Evolutionary conservation across 805 yeast genomes (phyloP).

Genomic region (Clavispora phyllophila): DNA sequence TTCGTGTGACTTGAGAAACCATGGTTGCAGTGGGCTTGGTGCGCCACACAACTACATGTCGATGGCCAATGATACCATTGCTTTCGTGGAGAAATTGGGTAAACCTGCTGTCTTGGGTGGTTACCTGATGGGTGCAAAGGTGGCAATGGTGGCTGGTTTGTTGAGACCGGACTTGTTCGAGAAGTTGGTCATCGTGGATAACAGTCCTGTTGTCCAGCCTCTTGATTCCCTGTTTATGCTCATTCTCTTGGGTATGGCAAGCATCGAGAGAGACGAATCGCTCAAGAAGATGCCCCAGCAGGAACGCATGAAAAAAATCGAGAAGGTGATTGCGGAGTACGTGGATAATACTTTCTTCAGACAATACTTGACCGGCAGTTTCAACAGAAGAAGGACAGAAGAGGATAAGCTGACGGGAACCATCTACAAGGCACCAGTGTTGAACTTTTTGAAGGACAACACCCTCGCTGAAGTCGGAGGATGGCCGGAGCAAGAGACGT

Average conservation of each 20-base stretch:
- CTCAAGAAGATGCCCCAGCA: conserved; percentile 12
- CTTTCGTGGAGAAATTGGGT: conserved; percentile 23
- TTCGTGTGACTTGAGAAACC: conserved; percentile 51
- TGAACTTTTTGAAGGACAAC: conserved; percentile 10
- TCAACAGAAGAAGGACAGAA: conserved; percentile 14
- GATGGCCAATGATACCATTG: conserved; percentile 39
- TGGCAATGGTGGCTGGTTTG: conserved; percentile 44
- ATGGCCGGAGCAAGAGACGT: conserved; percentile 11
- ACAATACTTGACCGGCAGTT: conserved; percentile 35
- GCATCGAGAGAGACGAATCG: conserved; percentile 21
- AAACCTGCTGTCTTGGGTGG: conserved; percentile 33
- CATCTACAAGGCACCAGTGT: conserved; percentile 13
- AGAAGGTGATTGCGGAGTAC: conserved; percentile 18
- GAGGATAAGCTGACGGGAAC: conserved; percentile 16
- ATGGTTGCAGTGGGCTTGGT: conserved; percentile 45
- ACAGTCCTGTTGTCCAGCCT: conserved; percentile 37
- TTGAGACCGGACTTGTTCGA: conserved; percentile 34
- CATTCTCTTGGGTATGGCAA: conserved; percentile 37
- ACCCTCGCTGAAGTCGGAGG: conserved; percentile 8
- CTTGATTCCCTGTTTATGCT: conserved; percentile 30
- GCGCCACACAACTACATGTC: conserved; percentile 41
- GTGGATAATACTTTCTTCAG: conserved; percentile 25
- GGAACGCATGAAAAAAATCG: conserved; percentile 13
- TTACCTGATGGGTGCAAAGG: conserved; percentile 61
- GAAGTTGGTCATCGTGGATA: conserved; percentile 45